These are phyloP conservation scores for Lactarius vividus DNA, from an alignment of 768 basidiomycete genomes.

Conservation along the genomic window DNA sequence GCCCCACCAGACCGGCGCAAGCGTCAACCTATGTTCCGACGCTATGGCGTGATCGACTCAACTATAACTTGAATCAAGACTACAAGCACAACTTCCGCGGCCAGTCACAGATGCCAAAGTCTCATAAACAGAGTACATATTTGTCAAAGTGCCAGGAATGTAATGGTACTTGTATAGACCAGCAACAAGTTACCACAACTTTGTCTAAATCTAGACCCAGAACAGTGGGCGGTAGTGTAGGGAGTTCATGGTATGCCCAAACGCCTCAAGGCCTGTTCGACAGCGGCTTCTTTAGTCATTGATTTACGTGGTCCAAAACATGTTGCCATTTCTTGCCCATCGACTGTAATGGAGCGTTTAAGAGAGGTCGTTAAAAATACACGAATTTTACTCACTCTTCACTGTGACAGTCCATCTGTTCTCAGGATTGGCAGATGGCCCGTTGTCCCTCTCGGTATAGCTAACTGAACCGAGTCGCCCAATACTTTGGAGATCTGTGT, in stretches of 20 bases:
- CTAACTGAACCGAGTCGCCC: conserved; percentile 5
- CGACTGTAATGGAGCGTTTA: conserved; percentile 7
- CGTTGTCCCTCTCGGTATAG: conserved; percentile 19
- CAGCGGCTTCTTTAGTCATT: conserved; percentile 37
- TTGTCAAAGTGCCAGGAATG: background rate
- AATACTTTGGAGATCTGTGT: conserved; percentile 19
- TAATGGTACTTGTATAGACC: no score
- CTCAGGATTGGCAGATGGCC: background rate
- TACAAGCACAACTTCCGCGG: background rate
- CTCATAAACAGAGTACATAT: background rate
- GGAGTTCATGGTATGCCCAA: conserved; percentile 23
- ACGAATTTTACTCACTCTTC: conserved; percentile 29
- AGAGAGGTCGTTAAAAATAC: background rate
- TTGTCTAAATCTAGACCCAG: background rate
- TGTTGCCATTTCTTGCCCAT: conserved; percentile 40
- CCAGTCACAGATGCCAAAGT: background rate
- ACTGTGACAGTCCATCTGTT: conserved; percentile 20
- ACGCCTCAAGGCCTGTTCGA: conserved; percentile 30
- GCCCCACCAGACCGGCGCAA: conserved; percentile 13
- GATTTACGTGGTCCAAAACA: conserved; percentile 43
- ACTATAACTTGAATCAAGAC: background rate
- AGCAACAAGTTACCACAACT: background rate
- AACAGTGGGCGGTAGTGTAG: background rate
- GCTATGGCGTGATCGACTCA: conserved; percentile 12
- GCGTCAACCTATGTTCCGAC: conserved; percentile 16